Percentiles rank a stretch among this genome's conserved stretches.
These are phyloP conservation scores for Fulvia fulva DNA, from an alignment of 2,329 filamentous ascomycete genomes.

Conservation along the genomic window DNA sequence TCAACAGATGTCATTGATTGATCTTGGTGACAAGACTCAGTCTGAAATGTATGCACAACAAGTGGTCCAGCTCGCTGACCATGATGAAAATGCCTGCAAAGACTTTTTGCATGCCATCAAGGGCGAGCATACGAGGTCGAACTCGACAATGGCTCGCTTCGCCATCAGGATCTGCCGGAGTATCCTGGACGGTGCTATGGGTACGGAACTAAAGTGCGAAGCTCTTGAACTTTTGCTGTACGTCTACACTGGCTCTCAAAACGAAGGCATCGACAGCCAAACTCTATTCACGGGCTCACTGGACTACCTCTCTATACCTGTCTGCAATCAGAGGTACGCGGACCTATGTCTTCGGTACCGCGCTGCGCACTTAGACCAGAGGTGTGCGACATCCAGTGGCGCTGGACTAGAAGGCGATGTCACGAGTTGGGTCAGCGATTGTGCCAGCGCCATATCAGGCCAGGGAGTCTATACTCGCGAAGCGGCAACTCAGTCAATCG, in stretches of 20 bases:
- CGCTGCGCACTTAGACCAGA: conserved; percentile 10
- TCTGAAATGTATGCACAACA: background rate
- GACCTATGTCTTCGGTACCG: conserved; percentile 21
- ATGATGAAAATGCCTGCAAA: conserved; percentile 18
- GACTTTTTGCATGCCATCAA: conserved; percentile 16
- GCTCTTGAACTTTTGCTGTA: conserved; percentile 12
- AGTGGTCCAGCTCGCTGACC: conserved; percentile 7
- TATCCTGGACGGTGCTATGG: conserved; percentile 3
- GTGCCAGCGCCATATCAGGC: conserved; percentile 20
- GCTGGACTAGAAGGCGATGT: background rate
- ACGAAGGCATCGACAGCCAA: background rate
- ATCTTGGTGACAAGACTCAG: background rate
- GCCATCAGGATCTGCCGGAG: conserved; percentile 6
- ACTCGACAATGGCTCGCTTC: conserved; percentile 1
- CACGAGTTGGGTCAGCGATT: conserved; percentile 12
- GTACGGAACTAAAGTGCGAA: conserved; percentile 13
- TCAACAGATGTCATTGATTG: conserved; percentile 6
- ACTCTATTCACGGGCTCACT: background rate
- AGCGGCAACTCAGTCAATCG: conserved; percentile 26
- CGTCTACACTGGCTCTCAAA: background rate
- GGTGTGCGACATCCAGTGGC: background rate
- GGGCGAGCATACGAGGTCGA: background rate
- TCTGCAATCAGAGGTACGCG: conserved; percentile 19
- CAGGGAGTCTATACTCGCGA: conserved; percentile 26
- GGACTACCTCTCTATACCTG: background rate